Percentiles rank a stretch among this genome's conserved stretches.
These are phyloP conservation scores for Rhizopus stolonifer DNA, from an alignment of 371 early-diverging fungal species.

Conservation along the genomic window DNA sequence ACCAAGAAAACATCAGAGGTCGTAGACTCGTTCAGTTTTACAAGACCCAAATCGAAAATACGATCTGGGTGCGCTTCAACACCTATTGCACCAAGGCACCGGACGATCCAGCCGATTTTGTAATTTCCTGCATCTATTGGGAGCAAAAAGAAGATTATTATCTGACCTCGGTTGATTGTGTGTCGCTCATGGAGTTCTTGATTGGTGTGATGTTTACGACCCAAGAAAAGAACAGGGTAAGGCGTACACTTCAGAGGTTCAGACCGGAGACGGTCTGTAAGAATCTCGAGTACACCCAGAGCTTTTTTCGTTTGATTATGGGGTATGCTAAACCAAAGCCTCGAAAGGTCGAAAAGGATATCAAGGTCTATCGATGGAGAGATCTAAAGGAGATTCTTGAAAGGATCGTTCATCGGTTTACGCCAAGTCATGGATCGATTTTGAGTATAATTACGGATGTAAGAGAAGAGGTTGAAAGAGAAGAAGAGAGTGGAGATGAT, in stretches of 20 bases:
- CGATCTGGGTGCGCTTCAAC: conserved; percentile 68
- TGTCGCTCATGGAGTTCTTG: conserved; percentile 69
- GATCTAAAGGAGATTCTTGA: conserved; percentile 64
- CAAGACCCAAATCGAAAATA: conserved; percentile 53
- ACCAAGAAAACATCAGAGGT: conserved; percentile 62
- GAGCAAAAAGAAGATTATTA: conserved; percentile 68
- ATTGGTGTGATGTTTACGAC: conserved; percentile 72
- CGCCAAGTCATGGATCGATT: conserved; percentile 49
- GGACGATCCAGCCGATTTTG: conserved; percentile 37
- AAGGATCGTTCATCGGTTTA: conserved; percentile 75
- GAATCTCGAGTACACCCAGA: conserved; percentile 61
- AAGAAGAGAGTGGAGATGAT: too few species aligned
- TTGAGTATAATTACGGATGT: conserved; percentile 28
- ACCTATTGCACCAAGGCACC: conserved; percentile 55
- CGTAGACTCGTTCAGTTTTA: conserved; percentile 78
- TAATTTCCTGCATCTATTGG: conserved; percentile 84
- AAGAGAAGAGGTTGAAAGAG: neutral
- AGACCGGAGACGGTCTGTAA: conserved; percentile 78
- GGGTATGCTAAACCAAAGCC: conserved; percentile 80
- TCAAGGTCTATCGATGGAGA: conserved; percentile 75
- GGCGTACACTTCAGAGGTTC: conserved; percentile 83
- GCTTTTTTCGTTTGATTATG: conserved; percentile 84
- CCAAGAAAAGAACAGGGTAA: conserved; percentile 83
- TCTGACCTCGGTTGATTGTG: conserved; percentile 80
- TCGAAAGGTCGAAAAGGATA: conserved; percentile 84